Base-by-base conservation (phyloP, 495 filamentous ascomycete species). In the Penicillium chermesinum region DNA sequence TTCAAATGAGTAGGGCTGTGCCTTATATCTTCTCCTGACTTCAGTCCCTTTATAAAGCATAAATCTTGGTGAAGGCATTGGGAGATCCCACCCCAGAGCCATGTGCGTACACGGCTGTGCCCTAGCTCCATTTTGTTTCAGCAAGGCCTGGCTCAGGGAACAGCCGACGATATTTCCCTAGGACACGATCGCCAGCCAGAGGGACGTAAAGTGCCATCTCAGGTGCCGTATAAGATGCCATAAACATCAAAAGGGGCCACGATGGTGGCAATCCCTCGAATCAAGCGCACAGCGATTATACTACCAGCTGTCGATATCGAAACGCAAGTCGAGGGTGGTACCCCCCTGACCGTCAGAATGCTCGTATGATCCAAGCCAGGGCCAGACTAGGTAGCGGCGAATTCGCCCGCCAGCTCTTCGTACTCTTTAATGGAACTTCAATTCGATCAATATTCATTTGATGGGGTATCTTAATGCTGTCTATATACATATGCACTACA, bases 181-280 rank as follows among this genome's bases (percentile, higher is more conserved):
- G 18, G 65, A 69, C 40, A 79, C 76, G 32, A 81, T 67, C 1
- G 77, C 84, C 0, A 77, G 70, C 77, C 81, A 85, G 3, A 75
- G 78, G 0, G 70, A 71, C 1, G 70, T 69, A 75, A 82, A 0
- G 72, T 72, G 0, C 82, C 82, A 0, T 80, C 83, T 50, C 83
- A 85, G 1, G 85, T 57, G 4, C 85, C 85, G 49, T 83, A 87
- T 3, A 79, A 50, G 9, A 87, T 50, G 22, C 70, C 73, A 49
- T 87, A 87, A 10, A 79, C 46, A 44, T 78, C 80, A 18, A 87
- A 59, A 17, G 76, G 65, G 0, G 79, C 57, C 9, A 83, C 46
- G 4, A 62, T 69, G 0, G 60, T 63, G 0, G 81, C 66, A 13
- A 87, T 61, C 0, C 83, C 84, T 83, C 85, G 87, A 35, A 86